Evolutionary conservation across 169 alveolate species (phyloP).

Genomic region (Plasmodium fragile): DNA sequence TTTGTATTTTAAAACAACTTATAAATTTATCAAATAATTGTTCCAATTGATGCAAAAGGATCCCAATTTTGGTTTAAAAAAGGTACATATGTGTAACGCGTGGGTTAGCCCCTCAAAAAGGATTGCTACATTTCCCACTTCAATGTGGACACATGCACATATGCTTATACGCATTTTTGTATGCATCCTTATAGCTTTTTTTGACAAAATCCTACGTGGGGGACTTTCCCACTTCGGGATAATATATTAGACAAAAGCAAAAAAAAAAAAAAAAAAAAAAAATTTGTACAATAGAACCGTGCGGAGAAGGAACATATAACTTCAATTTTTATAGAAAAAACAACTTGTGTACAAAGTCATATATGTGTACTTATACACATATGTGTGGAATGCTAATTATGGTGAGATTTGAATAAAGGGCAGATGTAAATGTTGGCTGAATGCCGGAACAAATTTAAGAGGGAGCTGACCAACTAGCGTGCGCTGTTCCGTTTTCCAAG

Average conservation of each 20-base stretch:
- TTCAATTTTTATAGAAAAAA: not conserved
- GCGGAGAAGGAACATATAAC: not conserved
- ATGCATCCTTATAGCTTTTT: not conserved
- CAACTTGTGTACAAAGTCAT: not conserved
- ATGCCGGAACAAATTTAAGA: not conserved
- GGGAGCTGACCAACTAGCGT: not conserved
- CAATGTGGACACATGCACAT: not conserved
- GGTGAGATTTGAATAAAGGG: not conserved
- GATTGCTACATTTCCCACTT: not conserved
- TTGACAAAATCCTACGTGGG: not conserved
- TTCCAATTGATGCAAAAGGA: not conserved
- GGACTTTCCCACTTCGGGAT: not conserved
- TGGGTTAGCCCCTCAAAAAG: not conserved
- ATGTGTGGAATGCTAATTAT: not conserved
- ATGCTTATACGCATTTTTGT: not conserved
- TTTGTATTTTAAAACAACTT: not conserved
- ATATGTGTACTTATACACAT: not conserved
- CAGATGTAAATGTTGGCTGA: not conserved
- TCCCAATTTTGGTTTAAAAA: not conserved
- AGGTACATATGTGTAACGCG: not conserved
- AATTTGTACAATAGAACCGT: not conserved
- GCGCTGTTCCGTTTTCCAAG: not conserved
- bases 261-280: not conserved
- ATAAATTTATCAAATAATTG: not conserved
- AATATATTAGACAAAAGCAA: not conserved